Percentiles rank a stretch among this genome's conserved stretches.
Evolutionary conservation across 2,329 filamentous ascomycete genomes (phyloP).

Genomic region (Colletotrichum euphorbiae): DNA sequence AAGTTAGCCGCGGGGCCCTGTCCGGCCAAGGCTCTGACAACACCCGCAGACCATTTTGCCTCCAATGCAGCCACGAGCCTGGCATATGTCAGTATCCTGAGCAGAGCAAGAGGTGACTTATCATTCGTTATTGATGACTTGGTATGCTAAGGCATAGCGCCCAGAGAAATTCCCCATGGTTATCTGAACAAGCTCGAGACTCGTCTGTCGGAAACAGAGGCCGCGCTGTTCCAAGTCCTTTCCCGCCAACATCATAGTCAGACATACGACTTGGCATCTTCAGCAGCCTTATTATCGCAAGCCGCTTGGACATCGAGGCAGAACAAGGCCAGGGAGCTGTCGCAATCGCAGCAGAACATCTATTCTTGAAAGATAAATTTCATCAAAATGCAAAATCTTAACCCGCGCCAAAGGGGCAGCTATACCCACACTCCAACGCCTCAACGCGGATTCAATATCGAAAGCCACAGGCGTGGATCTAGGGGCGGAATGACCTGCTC

Average conservation of each 20-base stretch:
- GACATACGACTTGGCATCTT: not conserved
- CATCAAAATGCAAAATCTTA: not conserved
- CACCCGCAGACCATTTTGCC: conserved; percentile 45
- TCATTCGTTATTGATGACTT: not conserved
- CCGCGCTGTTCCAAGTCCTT: conserved; percentile 45
- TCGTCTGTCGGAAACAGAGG: conserved; percentile 49
- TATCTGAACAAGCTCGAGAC: conserved; percentile 54
- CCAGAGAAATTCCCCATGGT: conserved; percentile 51
- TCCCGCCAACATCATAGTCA: conserved; percentile 8
- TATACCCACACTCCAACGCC: not conserved
- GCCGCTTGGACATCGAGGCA: conserved; percentile 35
- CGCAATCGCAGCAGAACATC: conserved; percentile 33
- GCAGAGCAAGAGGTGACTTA: conserved; percentile 48
- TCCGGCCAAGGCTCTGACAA: conserved; percentile 25
- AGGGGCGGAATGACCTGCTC: not conserved
- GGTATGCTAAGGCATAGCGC: no score
- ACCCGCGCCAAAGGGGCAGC: not conserved
- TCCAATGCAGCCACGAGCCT: conserved; percentile 47
- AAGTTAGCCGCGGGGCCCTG: not conserved
- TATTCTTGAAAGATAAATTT: conserved; percentile 20
- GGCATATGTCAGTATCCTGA: conserved; percentile 49
- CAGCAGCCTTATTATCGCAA: not conserved
- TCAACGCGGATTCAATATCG: not conserved
- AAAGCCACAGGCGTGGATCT: not conserved
- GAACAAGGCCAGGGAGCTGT: conserved; percentile 40